Percentiles rank a stretch among this genome's conserved stretches.
These are phyloP conservation scores for Cryptococcus sp. DNA, from an alignment of 1,284 basidiomycete species.

Conservation along the genomic window DNA sequence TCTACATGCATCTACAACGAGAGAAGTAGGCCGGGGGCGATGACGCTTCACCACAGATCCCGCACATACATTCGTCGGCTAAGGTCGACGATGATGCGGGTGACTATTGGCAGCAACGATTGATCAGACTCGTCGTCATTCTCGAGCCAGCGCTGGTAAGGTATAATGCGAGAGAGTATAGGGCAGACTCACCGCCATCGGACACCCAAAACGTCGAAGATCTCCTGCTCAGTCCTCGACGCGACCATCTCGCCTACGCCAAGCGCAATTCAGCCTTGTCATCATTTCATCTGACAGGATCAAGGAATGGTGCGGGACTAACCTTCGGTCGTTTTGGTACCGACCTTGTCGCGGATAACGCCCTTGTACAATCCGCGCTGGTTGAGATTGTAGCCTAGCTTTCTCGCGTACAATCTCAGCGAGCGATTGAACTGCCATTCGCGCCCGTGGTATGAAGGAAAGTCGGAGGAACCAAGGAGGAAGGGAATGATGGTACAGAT, in stretches of 20 bases:
- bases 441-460: conserved; percentile 6
- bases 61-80: neutral
- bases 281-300: no score
- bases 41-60: no score
- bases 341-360: conserved; percentile 69
- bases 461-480: neutral
- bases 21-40: no score
- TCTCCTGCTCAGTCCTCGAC: conserved; percentile 79
- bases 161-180: no score
- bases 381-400: conserved; percentile 79
- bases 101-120: conserved; percentile 15
- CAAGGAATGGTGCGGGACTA: no score
- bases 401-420: conserved; percentile 77
- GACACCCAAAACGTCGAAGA: conserved; percentile 68
- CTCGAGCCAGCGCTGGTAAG: neutral
- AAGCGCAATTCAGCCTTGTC: no score
- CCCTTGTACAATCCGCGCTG: conserved; percentile 74
- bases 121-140: neutral
- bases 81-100: conserved; percentile 40
- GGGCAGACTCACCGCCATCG: conserved; percentile 39
- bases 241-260: conserved; percentile 69
- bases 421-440: conserved; percentile 77
- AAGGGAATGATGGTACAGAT: neutral
- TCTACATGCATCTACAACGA: no score
- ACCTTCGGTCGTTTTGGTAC: conserved; percentile 69